Evolutionary conservation across 2,329 filamentous ascomycete genomes (phyloP).

Genomic region (Colletotrichum shisoi): DNA sequence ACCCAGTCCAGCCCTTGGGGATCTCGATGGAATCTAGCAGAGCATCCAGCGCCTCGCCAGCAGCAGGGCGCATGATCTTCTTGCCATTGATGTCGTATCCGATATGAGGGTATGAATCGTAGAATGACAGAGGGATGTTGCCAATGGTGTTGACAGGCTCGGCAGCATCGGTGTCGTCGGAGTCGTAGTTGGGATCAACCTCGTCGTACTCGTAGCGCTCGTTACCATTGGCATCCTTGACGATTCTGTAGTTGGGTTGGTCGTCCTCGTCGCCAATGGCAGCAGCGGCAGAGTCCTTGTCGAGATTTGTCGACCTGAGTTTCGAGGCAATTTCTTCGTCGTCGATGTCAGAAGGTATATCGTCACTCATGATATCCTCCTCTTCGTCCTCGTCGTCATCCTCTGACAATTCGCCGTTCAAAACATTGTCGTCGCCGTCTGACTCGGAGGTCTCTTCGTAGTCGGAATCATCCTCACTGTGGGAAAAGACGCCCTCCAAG

Average conservation of each 20-base stretch:
- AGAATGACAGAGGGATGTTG: constrained; percentile 91
- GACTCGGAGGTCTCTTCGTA: constrained; percentile 56
- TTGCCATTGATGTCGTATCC: constrained; percentile 99
- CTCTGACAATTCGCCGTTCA: constrained; percentile 53
- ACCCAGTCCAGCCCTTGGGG: constrained; percentile 94
- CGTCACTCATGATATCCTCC: constrained; percentile 52
- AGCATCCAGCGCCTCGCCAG: constrained; percentile 90
- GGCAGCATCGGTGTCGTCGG: constrained; percentile 87
- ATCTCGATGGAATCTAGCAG: constrained; percentile 95
- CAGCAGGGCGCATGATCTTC: constrained; percentile 94
- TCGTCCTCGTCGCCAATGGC: constrained; percentile 50
- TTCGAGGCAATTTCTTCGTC: constrained; percentile 49
- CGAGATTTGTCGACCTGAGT: constrained; percentile 41
- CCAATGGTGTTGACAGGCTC: constrained; percentile 90
- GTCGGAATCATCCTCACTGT: constrained; percentile 66
- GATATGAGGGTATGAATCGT: constrained; percentile 97
- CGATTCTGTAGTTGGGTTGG: constrained; percentile 61
- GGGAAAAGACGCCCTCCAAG: constrained; percentile 65
- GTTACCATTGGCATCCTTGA: constrained; percentile 88
- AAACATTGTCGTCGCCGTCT: constrained; percentile 45
- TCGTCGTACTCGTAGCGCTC: constrained; percentile 91
- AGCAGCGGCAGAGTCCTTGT: constrained; percentile 43
- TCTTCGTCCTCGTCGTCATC: constrained; percentile 53
- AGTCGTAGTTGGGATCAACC: constrained; percentile 93
- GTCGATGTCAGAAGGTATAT: constrained; percentile 54